These are phyloP conservation scores for Stachybotrys chartarum DNA, from an alignment of 2,329 filamentous ascomycete species.

Conservation along the genomic window DNA sequence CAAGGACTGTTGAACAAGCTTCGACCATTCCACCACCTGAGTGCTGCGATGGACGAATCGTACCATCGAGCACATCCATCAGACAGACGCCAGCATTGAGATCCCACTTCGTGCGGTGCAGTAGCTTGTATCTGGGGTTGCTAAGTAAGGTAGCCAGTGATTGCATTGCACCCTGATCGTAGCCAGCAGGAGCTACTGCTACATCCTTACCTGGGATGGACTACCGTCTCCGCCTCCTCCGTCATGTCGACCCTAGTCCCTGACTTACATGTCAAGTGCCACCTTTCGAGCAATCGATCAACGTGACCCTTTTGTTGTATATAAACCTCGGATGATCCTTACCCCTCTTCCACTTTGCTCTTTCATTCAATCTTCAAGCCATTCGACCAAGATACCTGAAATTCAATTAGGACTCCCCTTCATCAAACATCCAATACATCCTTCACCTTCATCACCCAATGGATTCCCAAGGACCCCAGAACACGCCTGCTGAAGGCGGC, in stretches of 20 bases:
- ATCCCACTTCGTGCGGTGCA: too few species aligned
- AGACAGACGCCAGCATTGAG: too few species aligned
- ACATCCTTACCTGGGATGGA: not conserved
- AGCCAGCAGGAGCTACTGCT: too few species aligned
- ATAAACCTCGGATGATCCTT: not conserved
- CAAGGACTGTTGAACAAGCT: not conserved
- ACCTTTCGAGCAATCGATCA: not conserved
- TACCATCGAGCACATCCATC: not conserved
- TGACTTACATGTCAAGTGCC: not conserved
- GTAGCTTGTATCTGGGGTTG: too few species aligned
- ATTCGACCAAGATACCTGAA: not conserved
- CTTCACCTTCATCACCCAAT: slow-evolving; percentile 12
- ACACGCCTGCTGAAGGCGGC: slow-evolving; percentile 8
- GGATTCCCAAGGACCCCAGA: slow-evolving; percentile 19
- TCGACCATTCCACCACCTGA: not conserved
- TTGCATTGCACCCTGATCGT: not conserved
- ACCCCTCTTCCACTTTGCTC: slow-evolving; percentile 1
- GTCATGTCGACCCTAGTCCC: slow-evolving; percentile 32
- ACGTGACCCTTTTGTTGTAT: not conserved
- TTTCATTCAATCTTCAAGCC: not conserved
- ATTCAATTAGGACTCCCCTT: not conserved
- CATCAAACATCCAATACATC: not conserved
- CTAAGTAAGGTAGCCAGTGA: not conserved
- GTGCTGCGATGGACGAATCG: not conserved
- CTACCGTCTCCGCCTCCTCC: not conserved